phyloP scores from a whole-genome alignment of 768 basidiomycete species.

The Leccinum arenicola region DNA sequence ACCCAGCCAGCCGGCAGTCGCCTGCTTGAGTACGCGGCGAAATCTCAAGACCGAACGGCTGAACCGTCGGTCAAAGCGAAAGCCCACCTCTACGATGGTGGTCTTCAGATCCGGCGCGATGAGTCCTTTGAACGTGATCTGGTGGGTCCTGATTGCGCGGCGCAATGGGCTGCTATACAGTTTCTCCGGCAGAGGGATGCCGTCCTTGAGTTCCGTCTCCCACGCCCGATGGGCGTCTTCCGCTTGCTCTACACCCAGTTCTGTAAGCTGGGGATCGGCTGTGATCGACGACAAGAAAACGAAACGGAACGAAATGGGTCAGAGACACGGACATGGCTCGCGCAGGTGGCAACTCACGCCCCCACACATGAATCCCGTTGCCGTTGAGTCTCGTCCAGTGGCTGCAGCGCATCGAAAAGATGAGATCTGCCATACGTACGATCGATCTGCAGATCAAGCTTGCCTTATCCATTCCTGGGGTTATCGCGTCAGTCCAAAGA shows the following conservation, averaged over 20 bases:
- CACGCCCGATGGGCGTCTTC: constrained; percentile 42
- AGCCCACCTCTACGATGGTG: constrained; percentile 54
- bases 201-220: constrained; percentile 40
- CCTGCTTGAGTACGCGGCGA: background rate
- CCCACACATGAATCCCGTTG: constrained; percentile 69
- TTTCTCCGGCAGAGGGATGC: constrained; percentile 50
- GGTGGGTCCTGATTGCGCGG: constrained; percentile 56
- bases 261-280: constrained; percentile 70
- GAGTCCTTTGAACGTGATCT: constrained; percentile 50
- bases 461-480: constrained; percentile 60
- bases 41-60: background rate
- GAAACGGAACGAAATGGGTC: background rate
- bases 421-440: background rate
- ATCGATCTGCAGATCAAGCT: constrained; percentile 17
- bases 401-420: background rate
- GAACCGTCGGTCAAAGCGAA: background rate
- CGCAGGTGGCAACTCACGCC: constrained; percentile 47
- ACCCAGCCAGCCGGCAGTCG: background rate
- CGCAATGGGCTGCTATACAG: constrained; percentile 64
- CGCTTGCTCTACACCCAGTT: constrained; percentile 56
- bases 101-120: constrained; percentile 31
- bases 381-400: constrained; percentile 63
- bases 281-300: background rate
- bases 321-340: background rate
- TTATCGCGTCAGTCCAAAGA: background rate